Percentiles rank a stretch among this genome's conserved stretches.
These are phyloP conservation scores for Zangia roseola DNA, from an alignment of 768 basidiomycete species.

Conservation along the genomic window DNA sequence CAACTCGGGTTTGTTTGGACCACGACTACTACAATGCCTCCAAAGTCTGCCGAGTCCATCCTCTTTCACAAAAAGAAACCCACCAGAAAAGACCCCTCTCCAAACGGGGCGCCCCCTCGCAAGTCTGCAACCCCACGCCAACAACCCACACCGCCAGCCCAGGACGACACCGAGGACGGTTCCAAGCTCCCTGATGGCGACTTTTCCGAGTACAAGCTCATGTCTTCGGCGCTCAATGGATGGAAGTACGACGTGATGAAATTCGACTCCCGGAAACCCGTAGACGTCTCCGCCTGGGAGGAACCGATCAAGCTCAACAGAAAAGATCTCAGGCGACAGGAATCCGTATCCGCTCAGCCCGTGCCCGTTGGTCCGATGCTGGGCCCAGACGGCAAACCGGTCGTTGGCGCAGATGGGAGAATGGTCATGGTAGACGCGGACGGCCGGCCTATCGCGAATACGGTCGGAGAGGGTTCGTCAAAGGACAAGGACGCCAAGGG, in stretches of 20 bases:
- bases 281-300: slow-evolving; percentile 69
- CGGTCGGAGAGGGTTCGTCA: slow-evolving; percentile 30
- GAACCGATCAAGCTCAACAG: slow-evolving; percentile 84
- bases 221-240: slow-evolving; percentile 76
- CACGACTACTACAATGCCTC: slow-evolving; percentile 21
- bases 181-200: slow-evolving; percentile 63
- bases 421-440: slow-evolving; percentile 82
- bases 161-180: slow-evolving; percentile 50
- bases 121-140: slow-evolving; percentile 41
- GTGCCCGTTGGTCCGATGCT: slow-evolving; percentile 71
- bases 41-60: slow-evolving; percentile 42
- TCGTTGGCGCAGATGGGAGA: slow-evolving; percentile 73
- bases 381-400: slow-evolving; percentile 81
- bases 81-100: slow-evolving; percentile 26
- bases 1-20: slow-evolving; percentile 7
- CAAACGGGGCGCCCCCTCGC: slow-evolving; percentile 22
- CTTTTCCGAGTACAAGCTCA: slow-evolving; percentile 74
- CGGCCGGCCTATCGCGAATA: slow-evolving; percentile 59
- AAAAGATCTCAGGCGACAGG: slow-evolving; percentile 68
- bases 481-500: slow-evolving; percentile 41
- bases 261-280: slow-evolving; percentile 71
- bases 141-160: slow-evolving; percentile 37
- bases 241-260: slow-evolving; percentile 96
- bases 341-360: slow-evolving; percentile 35
- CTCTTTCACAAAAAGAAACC: slow-evolving; percentile 70